Conservation (phyloP, 2,329 filamentous ascomycete species). For the Trichoderma brevicompactum region DNA sequence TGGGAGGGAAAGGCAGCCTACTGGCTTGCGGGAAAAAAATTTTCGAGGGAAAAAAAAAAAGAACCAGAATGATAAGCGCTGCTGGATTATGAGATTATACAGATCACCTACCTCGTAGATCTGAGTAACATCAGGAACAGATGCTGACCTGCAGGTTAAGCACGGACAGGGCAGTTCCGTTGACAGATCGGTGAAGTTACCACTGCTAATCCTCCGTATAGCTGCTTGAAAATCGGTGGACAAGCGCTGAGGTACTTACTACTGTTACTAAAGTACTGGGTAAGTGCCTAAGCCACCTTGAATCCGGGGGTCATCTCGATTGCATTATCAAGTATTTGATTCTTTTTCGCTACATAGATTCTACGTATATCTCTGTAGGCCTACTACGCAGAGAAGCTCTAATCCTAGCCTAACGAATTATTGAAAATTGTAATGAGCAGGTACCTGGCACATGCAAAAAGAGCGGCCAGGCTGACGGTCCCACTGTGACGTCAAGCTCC, state of each 20-base stretch:
- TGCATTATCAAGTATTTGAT: too few species aligned
- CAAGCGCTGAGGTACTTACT: too few species aligned
- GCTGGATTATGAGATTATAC: constrained; percentile 2
- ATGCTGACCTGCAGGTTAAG: not conserved
- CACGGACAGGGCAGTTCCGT: not conserved
- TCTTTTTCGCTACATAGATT: too few species aligned
- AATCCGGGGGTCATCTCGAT: too few species aligned
- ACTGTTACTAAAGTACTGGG: too few species aligned
- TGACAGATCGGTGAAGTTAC: too few species aligned
- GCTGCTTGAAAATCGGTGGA: too few species aligned
- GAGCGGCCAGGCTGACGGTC: not conserved
- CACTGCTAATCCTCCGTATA: too few species aligned
- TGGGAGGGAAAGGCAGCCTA: constrained; percentile 6
- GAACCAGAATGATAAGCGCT: not conserved
- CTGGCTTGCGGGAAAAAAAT: not conserved
- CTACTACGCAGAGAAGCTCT: not conserved
- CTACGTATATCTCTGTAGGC: not conserved
- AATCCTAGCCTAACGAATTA: not conserved
- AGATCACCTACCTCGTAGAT: constrained; percentile 15
- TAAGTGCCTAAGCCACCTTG: too few species aligned
- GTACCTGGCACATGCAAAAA: constrained; percentile 15
- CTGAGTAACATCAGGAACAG: constrained; percentile 2
- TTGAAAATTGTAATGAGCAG: not conserved
- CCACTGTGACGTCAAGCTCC: constrained; percentile 40
- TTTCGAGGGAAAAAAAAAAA: not conserved